Conservation (phyloP, 148 eudicot genomes). For the Tetragonia tetragonoides region DNA sequence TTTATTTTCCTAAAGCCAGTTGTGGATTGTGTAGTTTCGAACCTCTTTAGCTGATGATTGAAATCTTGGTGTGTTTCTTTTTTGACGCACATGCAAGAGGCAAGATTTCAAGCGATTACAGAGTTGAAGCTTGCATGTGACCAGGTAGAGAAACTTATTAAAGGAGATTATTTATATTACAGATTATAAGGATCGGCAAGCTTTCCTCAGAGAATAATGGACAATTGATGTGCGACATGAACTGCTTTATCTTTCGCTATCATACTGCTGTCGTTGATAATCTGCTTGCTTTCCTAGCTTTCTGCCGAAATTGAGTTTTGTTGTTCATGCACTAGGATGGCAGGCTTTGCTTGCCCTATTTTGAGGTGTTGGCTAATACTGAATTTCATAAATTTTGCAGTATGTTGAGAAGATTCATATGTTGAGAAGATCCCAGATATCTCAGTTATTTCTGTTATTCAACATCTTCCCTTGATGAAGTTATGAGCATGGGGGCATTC, state of each 20-base stretch:
- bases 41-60: neutral
- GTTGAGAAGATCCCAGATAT: no score
- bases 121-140: slow-evolving; percentile 9
- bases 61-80: slow-evolving; percentile 3
- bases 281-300: neutral
- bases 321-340: slow-evolving; percentile 12
- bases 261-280: slow-evolving; percentile 23
- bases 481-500: no score
- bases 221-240: slow-evolving; percentile 23
- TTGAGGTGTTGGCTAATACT: no score
- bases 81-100: slow-evolving; percentile 22
- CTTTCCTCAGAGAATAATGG: slow-evolving; percentile 21
- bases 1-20: neutral
- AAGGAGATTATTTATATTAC: slow-evolving; percentile 17
- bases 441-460: no score
- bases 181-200: slow-evolving; percentile 15
- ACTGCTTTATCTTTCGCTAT: slow-evolving; percentile 18
- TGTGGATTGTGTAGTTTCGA: neutral
- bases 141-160: slow-evolving; percentile 10
- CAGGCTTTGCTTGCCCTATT: neutral
- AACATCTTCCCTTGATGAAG: no score
- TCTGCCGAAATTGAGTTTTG: neutral
- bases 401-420: no score
- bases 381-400: no score
- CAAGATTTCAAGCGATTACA: slow-evolving; percentile 4